A percentile compares a stretch with the other conserved stretches of the same genome.
phyloP scores from a whole-genome alignment of 805 yeast genomes.

The Scheffersomyces coipomensis region DNA sequence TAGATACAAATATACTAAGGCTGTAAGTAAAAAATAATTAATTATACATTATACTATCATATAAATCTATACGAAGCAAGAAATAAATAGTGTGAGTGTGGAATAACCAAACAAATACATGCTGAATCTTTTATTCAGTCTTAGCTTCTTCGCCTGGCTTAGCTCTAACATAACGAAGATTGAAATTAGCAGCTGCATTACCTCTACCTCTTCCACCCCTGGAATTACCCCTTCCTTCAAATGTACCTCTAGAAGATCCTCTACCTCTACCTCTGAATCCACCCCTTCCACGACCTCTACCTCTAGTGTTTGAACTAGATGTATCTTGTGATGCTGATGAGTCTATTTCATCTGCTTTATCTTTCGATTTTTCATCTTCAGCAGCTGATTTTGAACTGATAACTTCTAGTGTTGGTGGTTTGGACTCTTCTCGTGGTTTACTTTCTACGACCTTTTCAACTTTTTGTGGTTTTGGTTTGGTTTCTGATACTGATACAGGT shows the following conservation, averaged over 20 bases:
- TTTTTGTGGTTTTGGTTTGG: neutral
- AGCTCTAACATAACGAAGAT: slow-evolving; percentile 23
- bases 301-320: neutral
- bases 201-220: slow-evolving; percentile 16
- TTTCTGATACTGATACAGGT: too few relatives aligned
- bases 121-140: neutral
- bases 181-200: slow-evolving; percentile 15
- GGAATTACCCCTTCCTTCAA: slow-evolving; percentile 11
- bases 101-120: too few relatives aligned
- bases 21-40: too few relatives aligned
- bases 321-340: neutral
- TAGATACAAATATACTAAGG: too few relatives aligned
- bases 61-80: neutral
- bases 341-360: neutral
- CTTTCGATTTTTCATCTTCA: neutral
- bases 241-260: slow-evolving; percentile 5
- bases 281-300: slow-evolving; percentile 4
- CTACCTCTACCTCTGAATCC: slow-evolving; percentile 8
- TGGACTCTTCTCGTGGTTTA: neutral
- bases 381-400: neutral
- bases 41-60: slow-evolving; percentile 1
- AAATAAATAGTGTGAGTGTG: neutral
- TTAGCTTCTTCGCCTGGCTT: slow-evolving; percentile 3
- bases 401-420: neutral
- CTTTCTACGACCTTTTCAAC: neutral